Evolutionary conservation across 129 eudicot genomes (phyloP).

Genomic region (Flaveria ramosissima): DNA sequence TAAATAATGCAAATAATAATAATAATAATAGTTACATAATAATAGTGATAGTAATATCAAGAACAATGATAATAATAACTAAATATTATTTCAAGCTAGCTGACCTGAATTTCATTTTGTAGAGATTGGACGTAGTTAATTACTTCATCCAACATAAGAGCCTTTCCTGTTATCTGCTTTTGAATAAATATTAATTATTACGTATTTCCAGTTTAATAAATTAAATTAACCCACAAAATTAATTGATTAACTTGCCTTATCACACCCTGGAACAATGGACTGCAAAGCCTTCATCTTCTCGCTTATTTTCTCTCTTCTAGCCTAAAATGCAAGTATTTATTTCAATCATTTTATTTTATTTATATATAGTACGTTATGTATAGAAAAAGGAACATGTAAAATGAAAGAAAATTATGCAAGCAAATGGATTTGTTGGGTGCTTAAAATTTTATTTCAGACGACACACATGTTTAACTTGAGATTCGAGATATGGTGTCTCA

Average conservation of each 20-base stretch:
- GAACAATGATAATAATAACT: too few relatives aligned
- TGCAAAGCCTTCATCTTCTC: slow-evolving; percentile 86
- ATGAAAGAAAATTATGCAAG: background rate
- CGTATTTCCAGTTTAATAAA: background rate
- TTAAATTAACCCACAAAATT: slow-evolving; percentile 8
- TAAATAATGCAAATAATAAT: background rate
- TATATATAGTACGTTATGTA: too few relatives aligned
- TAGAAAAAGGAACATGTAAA: background rate
- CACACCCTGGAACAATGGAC: slow-evolving; percentile 91
- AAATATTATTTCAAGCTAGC: background rate
- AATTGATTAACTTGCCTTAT: slow-evolving; percentile 54
- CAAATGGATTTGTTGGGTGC: background rate
- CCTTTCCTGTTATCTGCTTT: slow-evolving; percentile 79
- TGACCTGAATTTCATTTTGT: slow-evolving; percentile 85
- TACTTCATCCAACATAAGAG: slow-evolving; percentile 85
- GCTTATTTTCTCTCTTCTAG: slow-evolving; percentile 83
- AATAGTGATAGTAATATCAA: too few relatives aligned
- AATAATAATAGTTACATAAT: too few relatives aligned
- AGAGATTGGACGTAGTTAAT: slow-evolving; percentile 86
- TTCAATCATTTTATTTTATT: background rate
- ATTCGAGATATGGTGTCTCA: too few relatives aligned
- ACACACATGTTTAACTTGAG: too few relatives aligned
- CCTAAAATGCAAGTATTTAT: slow-evolving; percentile 38
- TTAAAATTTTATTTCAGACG: too few relatives aligned
- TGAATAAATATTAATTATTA: background rate